phyloP scores from a whole-genome alignment of 2,329 filamentous ascomycete genomes.

The Mycosphaerella sp. region DNA sequence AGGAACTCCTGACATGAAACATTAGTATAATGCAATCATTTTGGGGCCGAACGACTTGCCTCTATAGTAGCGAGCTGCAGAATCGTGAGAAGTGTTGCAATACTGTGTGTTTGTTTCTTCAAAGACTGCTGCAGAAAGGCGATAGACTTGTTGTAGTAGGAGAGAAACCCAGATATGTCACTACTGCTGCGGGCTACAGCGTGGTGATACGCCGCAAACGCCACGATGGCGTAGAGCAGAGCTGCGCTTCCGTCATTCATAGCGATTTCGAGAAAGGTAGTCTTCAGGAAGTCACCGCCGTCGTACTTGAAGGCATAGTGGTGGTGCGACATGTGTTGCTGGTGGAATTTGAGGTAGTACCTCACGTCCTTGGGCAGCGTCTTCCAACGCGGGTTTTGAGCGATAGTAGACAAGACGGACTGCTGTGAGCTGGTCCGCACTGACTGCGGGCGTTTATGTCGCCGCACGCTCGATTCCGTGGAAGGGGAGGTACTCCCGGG shows the following conservation, averaged over 20 bases:
- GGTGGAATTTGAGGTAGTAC: slow-evolving; percentile 72
- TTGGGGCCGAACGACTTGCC: slow-evolving; percentile 47
- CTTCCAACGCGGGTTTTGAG: slow-evolving; percentile 28
- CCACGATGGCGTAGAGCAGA: slow-evolving; percentile 77
- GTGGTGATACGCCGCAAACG: slow-evolving; percentile 82
- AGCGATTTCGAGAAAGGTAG: slow-evolving; percentile 64
- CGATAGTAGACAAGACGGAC: slow-evolving; percentile 22
- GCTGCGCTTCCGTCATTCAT: slow-evolving; percentile 62
- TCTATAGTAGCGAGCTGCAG: slow-evolving; percentile 90
- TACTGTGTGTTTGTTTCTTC: slow-evolving; percentile 61
- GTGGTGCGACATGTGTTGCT: slow-evolving; percentile 68
- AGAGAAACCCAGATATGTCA: slow-evolving; percentile 72
- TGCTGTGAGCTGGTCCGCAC: slow-evolving; percentile 21
- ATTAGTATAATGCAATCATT: slow-evolving; percentile 7
- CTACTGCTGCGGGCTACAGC: slow-evolving; percentile 65
- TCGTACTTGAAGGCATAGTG: slow-evolving; percentile 77
- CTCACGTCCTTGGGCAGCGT: slow-evolving; percentile 57
- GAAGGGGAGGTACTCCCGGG: slow-evolving; percentile 49
- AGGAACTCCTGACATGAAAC: slow-evolving; percentile 66
- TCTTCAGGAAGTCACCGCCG: slow-evolving; percentile 65
- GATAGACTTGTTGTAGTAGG: slow-evolving; percentile 87
- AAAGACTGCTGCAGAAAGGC: slow-evolving; percentile 66
- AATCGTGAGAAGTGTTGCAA: slow-evolving; percentile 77
- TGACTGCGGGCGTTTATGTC: slow-evolving; percentile 17
- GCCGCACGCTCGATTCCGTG: slow-evolving; percentile 37